Evolutionary conservation across 768 basidiomycete species (phyloP), one percentile per base, ranked within the genome.

Genomic region (Glaciozyma antarctica): DNA sequence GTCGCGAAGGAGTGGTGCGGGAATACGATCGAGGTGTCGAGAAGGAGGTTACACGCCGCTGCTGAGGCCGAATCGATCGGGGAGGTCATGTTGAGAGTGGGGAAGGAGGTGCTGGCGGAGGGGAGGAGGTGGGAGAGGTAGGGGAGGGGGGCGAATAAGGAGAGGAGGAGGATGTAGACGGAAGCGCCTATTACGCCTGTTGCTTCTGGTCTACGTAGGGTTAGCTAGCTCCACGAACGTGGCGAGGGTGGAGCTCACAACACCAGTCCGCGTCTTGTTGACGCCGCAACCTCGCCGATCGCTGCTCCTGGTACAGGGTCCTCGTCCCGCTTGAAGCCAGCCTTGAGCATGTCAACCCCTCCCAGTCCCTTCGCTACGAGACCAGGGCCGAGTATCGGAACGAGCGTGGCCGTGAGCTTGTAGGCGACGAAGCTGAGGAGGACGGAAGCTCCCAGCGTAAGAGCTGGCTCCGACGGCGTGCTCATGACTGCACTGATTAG

Each of bases 71-170:
- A n/a, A 9, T 9, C 13, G 45, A 47, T 6, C 48, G 58, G 4
- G 43, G 49, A 13, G 54, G 65, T 49, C 7, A 44, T 34, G 59
- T 52, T 63, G 30, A 64, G 45, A 5, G 28, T 3, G 26, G 53
- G n/a, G 52, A 49, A 38, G 32, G 63, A 43, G 38, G 59, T 44
- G 10, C 53, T n/a, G 5, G 26, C 22, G n/a, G 61, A 10, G 44
- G 67, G 69, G 30, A 68, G 62, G 53, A 79, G 76, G 62, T 77
- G 70, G 28, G 86, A 81, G 54, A 90, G 88, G 77, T 95, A 99
- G 0, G 90, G 88, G 74, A 97, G 93, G 0, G 94, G 94, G 63
- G 95, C 94, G 73, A 98, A 99, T 7, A 95, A 80, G 63, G 90
- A 88, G 68, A 99, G 78, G 49, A 87, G 78, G 49, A 89, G 81